Percentiles rank a stretch among this genome's conserved stretches.
Conservation (phyloP, 1,139 yeast species). For the Saccharomyces hybrid region DNA sequence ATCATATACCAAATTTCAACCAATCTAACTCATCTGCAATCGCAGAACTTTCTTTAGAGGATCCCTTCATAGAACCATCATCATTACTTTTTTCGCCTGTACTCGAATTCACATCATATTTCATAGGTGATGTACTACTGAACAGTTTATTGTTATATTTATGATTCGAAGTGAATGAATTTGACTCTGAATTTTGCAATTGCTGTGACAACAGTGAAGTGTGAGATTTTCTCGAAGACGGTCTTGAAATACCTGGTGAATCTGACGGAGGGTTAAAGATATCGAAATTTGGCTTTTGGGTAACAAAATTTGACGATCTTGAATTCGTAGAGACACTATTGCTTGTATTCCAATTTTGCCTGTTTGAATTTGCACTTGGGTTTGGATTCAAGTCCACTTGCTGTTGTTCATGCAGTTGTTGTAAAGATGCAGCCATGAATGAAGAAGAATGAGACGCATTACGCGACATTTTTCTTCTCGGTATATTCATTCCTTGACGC, state of each 20-base stretch:
- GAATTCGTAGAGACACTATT: conserved; percentile 11
- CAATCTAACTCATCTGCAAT: conserved; percentile 30
- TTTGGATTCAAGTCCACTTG: conserved; percentile 8
- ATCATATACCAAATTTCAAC: conserved; percentile 30
- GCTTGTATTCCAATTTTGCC: conserved; percentile 5
- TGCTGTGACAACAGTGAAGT: conserved; percentile 31
- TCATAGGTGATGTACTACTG: neutral
- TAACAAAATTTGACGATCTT: conserved; percentile 16
- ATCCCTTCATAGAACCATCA: neutral
- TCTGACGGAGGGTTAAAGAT: conserved; percentile 16
- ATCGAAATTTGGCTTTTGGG: conserved; percentile 19
- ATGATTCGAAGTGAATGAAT: conserved; percentile 2
- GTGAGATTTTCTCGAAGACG: conserved; percentile 19
- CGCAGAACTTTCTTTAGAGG: neutral
- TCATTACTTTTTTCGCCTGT: neutral
- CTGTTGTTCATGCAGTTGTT: conserved; percentile 20
- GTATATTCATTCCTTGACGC: conserved; percentile 23
- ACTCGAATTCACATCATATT: neutral
- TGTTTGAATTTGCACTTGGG: conserved; percentile 7
- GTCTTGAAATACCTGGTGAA: conserved; percentile 10
- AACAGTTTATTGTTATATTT: neutral
- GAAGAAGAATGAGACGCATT: conserved; percentile 27
- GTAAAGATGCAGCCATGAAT: conserved; percentile 26
- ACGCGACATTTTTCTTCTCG: conserved; percentile 27
- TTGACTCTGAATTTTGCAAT: conserved; percentile 17